Evolutionary conservation across 176 grass and related monocot genomes (phyloP).

Genomic region (Bolboschoenus planiculmis): DNA sequence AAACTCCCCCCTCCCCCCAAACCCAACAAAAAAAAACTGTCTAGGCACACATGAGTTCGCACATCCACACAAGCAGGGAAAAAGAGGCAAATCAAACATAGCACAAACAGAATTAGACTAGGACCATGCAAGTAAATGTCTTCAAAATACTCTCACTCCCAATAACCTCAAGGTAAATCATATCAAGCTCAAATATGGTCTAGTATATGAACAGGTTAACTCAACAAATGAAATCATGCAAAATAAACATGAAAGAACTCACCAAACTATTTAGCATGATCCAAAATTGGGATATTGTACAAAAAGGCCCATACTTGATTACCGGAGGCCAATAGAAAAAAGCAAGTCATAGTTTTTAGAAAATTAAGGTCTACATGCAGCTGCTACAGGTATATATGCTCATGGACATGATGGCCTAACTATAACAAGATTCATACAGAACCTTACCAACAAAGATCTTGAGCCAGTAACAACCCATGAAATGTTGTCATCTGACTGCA

Average conservation of each 20-base stretch:
- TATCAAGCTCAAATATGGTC: too few relatives aligned
- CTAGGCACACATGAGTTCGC: not conserved
- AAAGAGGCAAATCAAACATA: not conserved
- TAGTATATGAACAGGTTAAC: not conserved
- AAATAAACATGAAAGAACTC: not conserved
- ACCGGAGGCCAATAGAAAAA: not conserved
- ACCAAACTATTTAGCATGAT: not conserved
- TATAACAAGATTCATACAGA: constrained; percentile 5
- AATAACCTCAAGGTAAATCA: too few relatives aligned
- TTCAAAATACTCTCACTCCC: too few relatives aligned
- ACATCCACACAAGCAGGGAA: not conserved
- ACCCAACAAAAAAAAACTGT: not conserved
- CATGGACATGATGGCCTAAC: not conserved
- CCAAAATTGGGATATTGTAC: not conserved
- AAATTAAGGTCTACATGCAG: not conserved
- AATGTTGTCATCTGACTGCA: constrained; percentile 38
- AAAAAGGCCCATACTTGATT: not conserved
- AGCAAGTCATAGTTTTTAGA: not conserved
- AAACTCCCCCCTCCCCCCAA: not conserved
- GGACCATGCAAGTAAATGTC: not conserved
- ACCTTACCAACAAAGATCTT: constrained; percentile 62
- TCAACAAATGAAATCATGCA: not conserved
- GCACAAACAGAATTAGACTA: not conserved
- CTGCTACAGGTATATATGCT: not conserved
- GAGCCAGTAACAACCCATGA: constrained; percentile 58